Evolutionary conservation across 331 rosid genomes (phyloP), one percentile per base, ranked within the genome.

Genomic region (Erythrophleum ivorense): DNA sequence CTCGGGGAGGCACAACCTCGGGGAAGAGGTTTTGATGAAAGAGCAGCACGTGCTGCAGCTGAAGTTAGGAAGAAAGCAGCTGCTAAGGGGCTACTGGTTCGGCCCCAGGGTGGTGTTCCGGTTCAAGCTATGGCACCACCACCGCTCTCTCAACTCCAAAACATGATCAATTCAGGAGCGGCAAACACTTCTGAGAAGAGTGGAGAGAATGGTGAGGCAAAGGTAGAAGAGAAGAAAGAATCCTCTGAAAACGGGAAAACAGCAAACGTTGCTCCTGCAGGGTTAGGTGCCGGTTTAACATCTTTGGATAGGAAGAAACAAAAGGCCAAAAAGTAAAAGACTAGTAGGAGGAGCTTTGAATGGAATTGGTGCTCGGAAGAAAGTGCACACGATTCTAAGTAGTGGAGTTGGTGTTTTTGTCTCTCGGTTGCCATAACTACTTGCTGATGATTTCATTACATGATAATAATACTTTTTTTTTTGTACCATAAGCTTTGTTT

Each of bases 1-100:
- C 80, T 90, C 4, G 91, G 94, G 40, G 89, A 89, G 76, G 40
- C 83, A 16, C 85, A 86, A 63, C 88, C 89, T 31, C 86, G 92
- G 29, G 93, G 95, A 64, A 88, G 92, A 85, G 93, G 95, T 48
- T 82, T 85, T 29, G 90, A 90, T 72, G 95, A 90, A 84, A 82
- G 97, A 81, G 97, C 94, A 2, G 92, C 88, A 67, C 93, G 92
- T 10, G 97, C 92, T 2, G 87, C 93, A 55, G 97, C 97, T 41
- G 93, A 84, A 79, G 90, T 77, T 36, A 84, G 93, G 77, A 92
- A 86, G 85, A 92, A 90, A 84, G 97, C 92, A 48, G 93, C 90
- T 24, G 97, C 95, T 46, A 82, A 86, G 78, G 93, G 95, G 43
- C 92, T 90, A 43, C 76, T 85, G 73, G 80, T 86, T 62, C 91